Evolutionary conservation across 106 monocot species (phyloP).

Genomic region (Ottelia alismoides): DNA sequence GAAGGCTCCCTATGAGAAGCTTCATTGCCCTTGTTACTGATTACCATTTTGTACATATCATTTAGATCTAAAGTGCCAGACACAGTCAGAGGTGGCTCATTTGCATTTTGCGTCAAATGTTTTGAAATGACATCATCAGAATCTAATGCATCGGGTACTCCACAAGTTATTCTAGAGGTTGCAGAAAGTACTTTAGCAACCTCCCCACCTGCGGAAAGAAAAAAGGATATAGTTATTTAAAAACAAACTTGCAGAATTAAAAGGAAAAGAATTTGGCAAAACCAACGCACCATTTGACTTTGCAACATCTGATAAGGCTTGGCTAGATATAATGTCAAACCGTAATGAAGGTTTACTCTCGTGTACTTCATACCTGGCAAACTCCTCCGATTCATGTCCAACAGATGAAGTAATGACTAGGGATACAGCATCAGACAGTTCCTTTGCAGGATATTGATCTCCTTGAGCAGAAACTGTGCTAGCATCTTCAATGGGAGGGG

Average conservation of each 20-base stretch:
- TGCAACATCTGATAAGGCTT: constrained; percentile 12
- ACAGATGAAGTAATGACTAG: too few species aligned
- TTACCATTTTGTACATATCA: constrained; percentile 59
- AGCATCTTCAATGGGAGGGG: constrained; percentile 10
- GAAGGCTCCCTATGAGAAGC: constrained; percentile 44
- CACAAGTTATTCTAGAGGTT: constrained; percentile 8
- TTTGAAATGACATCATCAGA: constrained; percentile 6
- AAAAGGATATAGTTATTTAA: neutral
- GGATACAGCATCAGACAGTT: constrained; percentile 8
- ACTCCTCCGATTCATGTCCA: constrained; percentile 24
- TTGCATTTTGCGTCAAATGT: constrained; percentile 1
- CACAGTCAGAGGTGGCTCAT: too few species aligned
- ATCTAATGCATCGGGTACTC: constrained; percentile 10
- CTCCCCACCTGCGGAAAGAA: constrained; percentile 8
- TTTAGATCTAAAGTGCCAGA: constrained; percentile 40
- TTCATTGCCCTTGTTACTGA: constrained; percentile 27
- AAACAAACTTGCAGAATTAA: neutral
- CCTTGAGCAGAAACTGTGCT: constrained; percentile 2
- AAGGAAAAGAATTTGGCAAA: neutral
- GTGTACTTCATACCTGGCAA: constrained; percentile 19
- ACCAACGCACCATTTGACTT: constrained; percentile 3
- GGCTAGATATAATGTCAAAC: constrained; percentile 4
- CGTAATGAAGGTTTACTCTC: neutral
- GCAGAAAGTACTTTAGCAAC: constrained; percentile 2
- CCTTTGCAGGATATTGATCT: constrained; percentile 5